Base-by-base conservation (phyloP, 2,329 filamentous ascomycete genomes). In the Trichoderma sp. region DNA sequence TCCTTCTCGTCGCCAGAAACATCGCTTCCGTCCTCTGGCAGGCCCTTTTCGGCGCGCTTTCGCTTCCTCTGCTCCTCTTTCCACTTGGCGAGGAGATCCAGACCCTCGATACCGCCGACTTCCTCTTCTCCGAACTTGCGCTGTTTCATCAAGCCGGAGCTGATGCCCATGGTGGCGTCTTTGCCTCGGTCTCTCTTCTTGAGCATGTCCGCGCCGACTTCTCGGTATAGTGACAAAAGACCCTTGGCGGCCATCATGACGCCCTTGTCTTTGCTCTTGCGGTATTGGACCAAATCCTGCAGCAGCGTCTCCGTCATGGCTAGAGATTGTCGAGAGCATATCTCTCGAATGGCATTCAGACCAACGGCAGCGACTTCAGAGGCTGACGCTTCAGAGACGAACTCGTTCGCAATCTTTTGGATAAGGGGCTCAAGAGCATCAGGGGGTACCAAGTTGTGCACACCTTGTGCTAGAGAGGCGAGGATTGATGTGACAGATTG, bases 181-280 rank as follows among this genome's bases (percentile, higher is more conserved):
- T 97, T 97, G 77, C 96, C 96, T 76, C 96, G 90, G 79, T 98
- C 96, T 78, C 92, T 90, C 86, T 94, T 97, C 82, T 92, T 92
- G 73, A 99, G 84, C 83, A 98, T 88, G 75, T 97, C 93, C 0
- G 96, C 93, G 43, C 92, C 94, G 15, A 97, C 92, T 79, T 98
- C 95, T 76, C 96, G 88, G 84, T 97, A 99, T 6, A 99, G 86
- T 28, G 93, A 94, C 56, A 99, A 85, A 7, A 99, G 85, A 74
- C 96, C 95, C 81, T 96, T 95, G 15, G 95, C 94, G 8, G 96
- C 96, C 96, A 99, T 98, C 89, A 97, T 95, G n/a, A 96, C 93
- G 73, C 95, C 95, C 85, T 98, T 99, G 79, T 99, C 96, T 80
- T 99, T 99, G 79, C 93, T 97, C 85, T 97, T 97, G 73, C 93